These are phyloP conservation scores for Vigna nakashimae DNA, from an alignment of 306 rosid genomes.

Conservation along the genomic window DNA sequence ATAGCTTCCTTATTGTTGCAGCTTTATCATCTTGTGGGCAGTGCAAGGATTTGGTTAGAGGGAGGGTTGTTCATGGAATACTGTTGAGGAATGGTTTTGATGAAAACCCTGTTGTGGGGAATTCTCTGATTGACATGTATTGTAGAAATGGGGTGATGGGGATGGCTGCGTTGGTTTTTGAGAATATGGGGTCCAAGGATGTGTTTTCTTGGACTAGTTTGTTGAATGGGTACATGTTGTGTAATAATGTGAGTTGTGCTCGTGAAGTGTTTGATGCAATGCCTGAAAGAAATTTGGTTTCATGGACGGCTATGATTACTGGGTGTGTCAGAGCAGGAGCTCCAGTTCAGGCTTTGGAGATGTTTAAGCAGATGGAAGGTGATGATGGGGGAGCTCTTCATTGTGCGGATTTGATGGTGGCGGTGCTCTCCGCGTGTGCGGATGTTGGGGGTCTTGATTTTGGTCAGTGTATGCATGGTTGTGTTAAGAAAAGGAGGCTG, in stretches of 20 bases:
- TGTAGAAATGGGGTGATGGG: constrained; percentile 38
- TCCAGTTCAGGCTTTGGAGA: constrained; percentile 46
- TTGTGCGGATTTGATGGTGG: constrained; percentile 7
- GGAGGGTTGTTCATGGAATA: constrained; percentile 43
- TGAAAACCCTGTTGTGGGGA: constrained; percentile 33
- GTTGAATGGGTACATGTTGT: neutral
- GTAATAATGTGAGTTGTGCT: constrained; percentile 22
- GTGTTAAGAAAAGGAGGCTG: constrained; percentile 23
- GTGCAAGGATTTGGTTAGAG: constrained; percentile 29
- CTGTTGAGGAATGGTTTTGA: constrained; percentile 37
- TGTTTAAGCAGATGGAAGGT: constrained; percentile 30
- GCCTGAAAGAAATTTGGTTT: constrained; percentile 37
- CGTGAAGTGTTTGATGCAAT: constrained; percentile 39
- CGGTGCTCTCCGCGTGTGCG: constrained; percentile 41
- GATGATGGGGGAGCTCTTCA: neutral
- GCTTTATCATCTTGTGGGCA: constrained; percentile 46
- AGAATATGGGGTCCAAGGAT: constrained; percentile 39
- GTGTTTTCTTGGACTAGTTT: constrained; percentile 38
- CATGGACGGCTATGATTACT: constrained; percentile 44
- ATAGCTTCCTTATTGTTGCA: constrained; percentile 31
- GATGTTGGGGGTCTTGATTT: constrained; percentile 35
- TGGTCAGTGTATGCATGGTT: constrained; percentile 42
- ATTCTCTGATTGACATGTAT: constrained; percentile 44
- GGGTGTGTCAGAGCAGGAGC: constrained; percentile 41
- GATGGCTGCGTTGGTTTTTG: constrained; percentile 22